phyloP scores from a whole-genome alignment of 192 early-diverging fungal genomes.

The Coemansia interrupta region DNA sequence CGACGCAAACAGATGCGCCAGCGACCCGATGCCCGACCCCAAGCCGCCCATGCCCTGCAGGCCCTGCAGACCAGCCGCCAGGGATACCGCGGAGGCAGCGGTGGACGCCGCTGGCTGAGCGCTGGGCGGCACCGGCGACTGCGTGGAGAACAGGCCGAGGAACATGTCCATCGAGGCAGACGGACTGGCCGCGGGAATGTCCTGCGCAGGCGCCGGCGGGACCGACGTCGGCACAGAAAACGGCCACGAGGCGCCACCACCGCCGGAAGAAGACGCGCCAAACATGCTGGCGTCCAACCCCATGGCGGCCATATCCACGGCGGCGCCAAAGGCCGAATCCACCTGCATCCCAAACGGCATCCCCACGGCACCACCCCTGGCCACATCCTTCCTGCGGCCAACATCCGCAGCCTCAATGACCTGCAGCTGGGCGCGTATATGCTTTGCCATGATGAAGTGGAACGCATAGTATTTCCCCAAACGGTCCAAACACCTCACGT shows the following conservation, averaged over 20 bases:
- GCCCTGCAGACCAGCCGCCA: slow-evolving; percentile 23
- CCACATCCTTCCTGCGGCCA: slow-evolving; percentile 5
- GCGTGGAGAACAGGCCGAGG: slow-evolving; percentile 14
- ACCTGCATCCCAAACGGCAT: too few species aligned
- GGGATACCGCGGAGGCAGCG: slow-evolving; percentile 12
- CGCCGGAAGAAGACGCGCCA: background rate
- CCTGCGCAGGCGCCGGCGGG: background rate
- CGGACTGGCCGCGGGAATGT: background rate
- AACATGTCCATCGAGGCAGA: slow-evolving; percentile 24
- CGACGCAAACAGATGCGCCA: slow-evolving; percentile 35
- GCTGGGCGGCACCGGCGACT: background rate
- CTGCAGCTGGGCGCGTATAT: slow-evolving; percentile 49
- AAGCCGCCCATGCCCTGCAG: slow-evolving; percentile 35
- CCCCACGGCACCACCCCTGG: too few species aligned
- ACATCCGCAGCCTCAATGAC: slow-evolving; percentile 36
- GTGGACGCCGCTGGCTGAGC: too few species aligned
- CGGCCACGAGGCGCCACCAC: background rate
- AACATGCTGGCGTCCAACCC: slow-evolving; percentile 9
- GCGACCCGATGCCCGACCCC: slow-evolving; percentile 23
- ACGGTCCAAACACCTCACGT: slow-evolving; percentile 38
- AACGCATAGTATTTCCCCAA: slow-evolving; percentile 52
- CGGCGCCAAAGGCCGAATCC: background rate
- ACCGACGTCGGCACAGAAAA: too few species aligned
- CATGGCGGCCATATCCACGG: slow-evolving; percentile 5
- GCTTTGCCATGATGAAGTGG: slow-evolving; percentile 54